A percentile compares a stretch with the other conserved stretches of the same genome.
Conservation (phyloP, 805 yeast genomes). For the Teunomyces gatunensis region DNA sequence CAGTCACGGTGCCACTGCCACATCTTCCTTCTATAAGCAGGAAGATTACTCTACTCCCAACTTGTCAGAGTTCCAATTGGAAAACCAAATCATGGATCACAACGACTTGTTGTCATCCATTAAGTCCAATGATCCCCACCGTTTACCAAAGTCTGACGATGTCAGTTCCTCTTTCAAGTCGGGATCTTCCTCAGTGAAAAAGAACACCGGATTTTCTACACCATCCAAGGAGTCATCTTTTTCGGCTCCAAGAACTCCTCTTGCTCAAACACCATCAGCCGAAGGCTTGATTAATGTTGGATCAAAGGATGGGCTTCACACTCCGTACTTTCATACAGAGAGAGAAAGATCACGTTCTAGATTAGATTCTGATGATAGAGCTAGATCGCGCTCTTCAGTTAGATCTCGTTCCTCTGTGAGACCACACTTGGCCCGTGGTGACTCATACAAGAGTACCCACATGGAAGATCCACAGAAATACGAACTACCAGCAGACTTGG, state of each 20-base stretch:
- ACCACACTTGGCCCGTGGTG: constrained; percentile 78
- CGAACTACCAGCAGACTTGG: constrained; percentile 41
- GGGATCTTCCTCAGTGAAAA: not conserved
- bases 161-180: not conserved
- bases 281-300: constrained; percentile 1
- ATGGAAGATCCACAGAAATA: constrained; percentile 44
- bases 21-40: constrained; percentile 12
- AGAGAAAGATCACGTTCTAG: constrained; percentile 12
- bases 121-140: constrained; percentile 35
- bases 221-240: constrained; percentile 6
- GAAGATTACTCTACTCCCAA: constrained; percentile 41
- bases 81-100: constrained; percentile 37
- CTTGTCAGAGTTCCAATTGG: constrained; percentile 43
- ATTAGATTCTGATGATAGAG: constrained; percentile 20
- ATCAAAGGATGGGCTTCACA: constrained; percentile 18
- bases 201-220: constrained; percentile 3
- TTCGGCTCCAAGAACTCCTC: not conserved
- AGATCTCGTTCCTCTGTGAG: constrained; percentile 21
- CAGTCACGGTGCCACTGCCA: not conserved
- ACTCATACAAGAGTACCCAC: constrained; percentile 63
- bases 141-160: constrained; percentile 18
- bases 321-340: constrained; percentile 35
- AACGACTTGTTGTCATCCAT: constrained; percentile 33
- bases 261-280: not conserved
- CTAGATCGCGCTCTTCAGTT: constrained; percentile 28